Evolutionary conservation across 2,329 filamentous ascomycete species (phyloP), one percentile per base, ranked within the genome.

Genomic region (Neophaeococcomyces aloes): DNA sequence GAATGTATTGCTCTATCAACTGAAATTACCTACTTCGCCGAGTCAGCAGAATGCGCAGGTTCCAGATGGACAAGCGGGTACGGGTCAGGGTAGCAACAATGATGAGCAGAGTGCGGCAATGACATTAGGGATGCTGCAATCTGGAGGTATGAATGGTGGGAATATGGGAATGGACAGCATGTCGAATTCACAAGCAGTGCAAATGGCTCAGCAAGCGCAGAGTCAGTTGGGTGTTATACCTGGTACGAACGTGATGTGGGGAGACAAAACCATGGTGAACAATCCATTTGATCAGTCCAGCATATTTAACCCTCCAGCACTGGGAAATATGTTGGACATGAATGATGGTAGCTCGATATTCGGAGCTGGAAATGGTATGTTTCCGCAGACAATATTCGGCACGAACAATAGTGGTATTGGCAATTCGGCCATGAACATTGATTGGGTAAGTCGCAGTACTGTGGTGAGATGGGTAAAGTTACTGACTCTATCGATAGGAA

Each of bases 1-100:
- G n/a, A 79, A 79, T 17, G 79, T 95, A 40, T 87, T 96, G 76
- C 66, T 96, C 34, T 73, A 79, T 25, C 91, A 91, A 61, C 71
- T 95, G 42, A 80, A 48, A 25, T 29, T 41, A 18, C 48, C 51
- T 2, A 45, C 10, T 27, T 48, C 46, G 13, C 44, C 49, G 10
- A 46, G 23, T 51, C 56, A 42, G 57, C 52, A 6, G 48, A 15
- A 17, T 3, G 25, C 14, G 10, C 51, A 21, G 49, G 30, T 37
- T 42, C 29, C 58, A 56, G 54, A 25, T 30, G 37, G 32, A 8
- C 7, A 18, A 18, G 17, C 29, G 3, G 37, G 30, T 18, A 17
- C 42, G 17, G 31, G 38, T 14, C 23, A 32, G 31, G 48, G 41
- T 48, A 31, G 43, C 14, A 68, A 74, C 50, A 70, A 78, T 45